A percentile compares a stretch with the other conserved stretches of the same genome.
Conservation (phyloP, 2,329 filamentous ascomycete genomes). For the Diplodia seriata region DNA sequence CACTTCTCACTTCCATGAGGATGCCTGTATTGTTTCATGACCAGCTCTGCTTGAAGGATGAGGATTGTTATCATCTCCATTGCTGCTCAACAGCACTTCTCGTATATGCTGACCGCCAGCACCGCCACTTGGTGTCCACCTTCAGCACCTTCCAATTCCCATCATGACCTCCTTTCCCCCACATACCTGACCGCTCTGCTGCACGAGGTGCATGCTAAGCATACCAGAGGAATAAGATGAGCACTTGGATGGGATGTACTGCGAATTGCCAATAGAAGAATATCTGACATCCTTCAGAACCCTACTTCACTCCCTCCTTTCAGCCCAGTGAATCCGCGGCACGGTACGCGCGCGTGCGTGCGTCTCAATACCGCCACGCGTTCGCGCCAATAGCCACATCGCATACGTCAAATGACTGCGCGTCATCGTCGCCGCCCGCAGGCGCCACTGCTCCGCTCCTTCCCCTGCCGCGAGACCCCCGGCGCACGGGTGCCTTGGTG, state of each 20-base stretch:
- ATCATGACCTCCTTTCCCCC: neutral
- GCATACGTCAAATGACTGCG: neutral
- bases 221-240: neutral
- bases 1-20: neutral
- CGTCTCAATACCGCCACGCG: neutral
- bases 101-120: neutral
- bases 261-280: neutral
- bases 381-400: neutral
- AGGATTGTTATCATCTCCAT: neutral
- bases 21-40: neutral
- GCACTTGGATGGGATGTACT: too few species aligned
- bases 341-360: neutral
- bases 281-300: neutral
- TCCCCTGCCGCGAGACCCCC: neutral
- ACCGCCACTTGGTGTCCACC: neutral
- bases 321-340: neutral
- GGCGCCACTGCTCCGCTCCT: neutral
- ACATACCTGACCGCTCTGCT: too few species aligned
- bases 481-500: neutral
- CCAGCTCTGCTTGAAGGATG: neutral
- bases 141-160: neutral
- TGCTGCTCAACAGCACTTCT: neutral
- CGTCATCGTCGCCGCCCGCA: neutral
- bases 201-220: neutral
- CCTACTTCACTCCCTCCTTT: neutral